Percentiles rank a stretch among this genome's conserved stretches.
These are phyloP conservation scores for Plasmodium relictum DNA, from an alignment of 169 alveolate species.

Conservation along the genomic window DNA sequence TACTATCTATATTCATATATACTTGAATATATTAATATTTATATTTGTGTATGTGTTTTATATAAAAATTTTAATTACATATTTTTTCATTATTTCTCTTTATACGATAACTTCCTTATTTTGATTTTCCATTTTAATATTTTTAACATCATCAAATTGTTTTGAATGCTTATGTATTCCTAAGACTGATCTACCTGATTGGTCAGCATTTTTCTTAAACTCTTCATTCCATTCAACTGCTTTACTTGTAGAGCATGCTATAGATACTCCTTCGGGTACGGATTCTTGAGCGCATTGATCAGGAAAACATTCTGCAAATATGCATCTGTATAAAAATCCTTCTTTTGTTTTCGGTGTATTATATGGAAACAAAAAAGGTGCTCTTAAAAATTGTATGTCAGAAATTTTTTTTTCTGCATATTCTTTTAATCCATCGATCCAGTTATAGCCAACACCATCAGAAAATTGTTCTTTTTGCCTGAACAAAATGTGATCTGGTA, in stretches of 20 bases:
- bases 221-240: constrained; percentile 78
- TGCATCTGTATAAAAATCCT: constrained; percentile 80
- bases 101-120: too few species aligned
- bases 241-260: constrained; percentile 78
- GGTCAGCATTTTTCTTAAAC: constrained; percentile 73
- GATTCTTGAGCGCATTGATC: constrained; percentile 78
- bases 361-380: constrained; percentile 77
- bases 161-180: constrained; percentile 50
- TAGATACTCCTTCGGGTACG: constrained; percentile 77
- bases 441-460: constrained; percentile 87
- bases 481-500: constrained; percentile 90
- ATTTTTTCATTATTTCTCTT: too few species aligned
- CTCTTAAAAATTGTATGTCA: constrained; percentile 72
- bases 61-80: too few species aligned
- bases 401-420: constrained; percentile 80
- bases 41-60: too few species aligned
- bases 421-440: constrained; percentile 84
- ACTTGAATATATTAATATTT: too few species aligned
- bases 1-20: too few species aligned
- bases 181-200: constrained; percentile 71
- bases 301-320: constrained; percentile 77
- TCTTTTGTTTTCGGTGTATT: constrained; percentile 84
- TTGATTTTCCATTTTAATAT: not conserved
- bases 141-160: constrained; percentile 36
- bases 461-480: constrained; percentile 91